Evolutionary conservation across 2,329 filamentous ascomycete species (phyloP).

Genomic region (Aspergillus fructus): DNA sequence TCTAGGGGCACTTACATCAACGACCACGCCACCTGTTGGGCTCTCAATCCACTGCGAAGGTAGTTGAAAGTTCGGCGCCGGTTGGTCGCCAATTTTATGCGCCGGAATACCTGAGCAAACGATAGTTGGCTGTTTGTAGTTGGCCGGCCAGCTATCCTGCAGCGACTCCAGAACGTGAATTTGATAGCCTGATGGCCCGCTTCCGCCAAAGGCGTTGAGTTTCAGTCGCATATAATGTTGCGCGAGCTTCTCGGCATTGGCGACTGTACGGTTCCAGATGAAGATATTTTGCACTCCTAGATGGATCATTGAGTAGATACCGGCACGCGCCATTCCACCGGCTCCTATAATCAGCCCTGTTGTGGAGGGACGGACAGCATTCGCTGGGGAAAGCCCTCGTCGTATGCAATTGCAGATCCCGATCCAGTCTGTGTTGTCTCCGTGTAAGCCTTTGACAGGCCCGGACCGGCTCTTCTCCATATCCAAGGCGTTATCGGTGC

Average conservation of each 20-base stretch:
- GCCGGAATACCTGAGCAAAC: conserved; percentile 40
- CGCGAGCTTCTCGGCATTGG: conserved; percentile 36
- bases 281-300: conserved; percentile 40
- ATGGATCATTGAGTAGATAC: conserved; percentile 41
- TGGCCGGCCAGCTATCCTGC: conserved; percentile 33
- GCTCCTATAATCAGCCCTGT: conserved; percentile 64
- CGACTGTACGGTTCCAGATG: conserved; percentile 37
- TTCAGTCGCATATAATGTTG: conserved; percentile 38
- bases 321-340: conserved; percentile 49
- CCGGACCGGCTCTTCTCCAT: conserved; percentile 64
- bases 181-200: conserved; percentile 20
- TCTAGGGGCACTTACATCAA: conserved; percentile 33
- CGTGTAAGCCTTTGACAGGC: conserved; percentile 67
- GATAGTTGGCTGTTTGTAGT: conserved; percentile 38
- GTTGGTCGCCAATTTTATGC: conserved; percentile 36
- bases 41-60: conserved; percentile 40
- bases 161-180: conserved; percentile 31
- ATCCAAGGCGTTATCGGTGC: conserved; percentile 57
- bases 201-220: conserved; percentile 19
- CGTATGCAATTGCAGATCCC: conserved; percentile 73
- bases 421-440: conserved; percentile 81
- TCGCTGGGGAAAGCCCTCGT: conserved; percentile 70
- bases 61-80: conserved; percentile 35
- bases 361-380: conserved; percentile 58
- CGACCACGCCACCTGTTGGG: conserved; percentile 40